A percentile compares a stretch with the other conserved stretches of the same genome.
Conservation (phyloP, 164 flowering plant species). For the Amborella trichopoda region DNA sequence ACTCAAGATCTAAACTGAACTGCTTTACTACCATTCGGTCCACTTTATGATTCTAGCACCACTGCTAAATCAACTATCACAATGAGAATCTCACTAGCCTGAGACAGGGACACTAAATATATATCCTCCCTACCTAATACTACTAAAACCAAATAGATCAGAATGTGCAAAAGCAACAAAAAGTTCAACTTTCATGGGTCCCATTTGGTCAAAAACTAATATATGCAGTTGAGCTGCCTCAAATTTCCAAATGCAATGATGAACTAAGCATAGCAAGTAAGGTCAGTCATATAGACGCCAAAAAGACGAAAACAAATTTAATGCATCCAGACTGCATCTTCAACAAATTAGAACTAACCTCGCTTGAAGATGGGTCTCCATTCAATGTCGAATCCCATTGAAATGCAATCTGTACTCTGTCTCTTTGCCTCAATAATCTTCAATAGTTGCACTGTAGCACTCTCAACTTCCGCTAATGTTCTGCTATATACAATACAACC, state of each 20-base stretch:
- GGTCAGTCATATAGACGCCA: too few species aligned
- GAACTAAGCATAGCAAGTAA: too few species aligned
- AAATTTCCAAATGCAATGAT: too few species aligned
- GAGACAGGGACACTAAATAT: too few species aligned
- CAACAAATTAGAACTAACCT: conserved; percentile 28
- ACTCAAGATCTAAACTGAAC: too few species aligned
- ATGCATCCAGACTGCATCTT: background rate
- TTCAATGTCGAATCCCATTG: conserved; percentile 77
- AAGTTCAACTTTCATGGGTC: background rate
- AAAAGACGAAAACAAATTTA: background rate
- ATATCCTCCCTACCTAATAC: too few species aligned
- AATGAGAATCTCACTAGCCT: too few species aligned
- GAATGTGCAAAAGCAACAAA: background rate
- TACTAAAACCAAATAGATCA: too few species aligned
- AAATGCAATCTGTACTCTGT: conserved; percentile 17
- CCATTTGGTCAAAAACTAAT: background rate
- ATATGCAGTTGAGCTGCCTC: too few species aligned
- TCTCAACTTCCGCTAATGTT: conserved; percentile 49
- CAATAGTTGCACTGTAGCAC: conserved; percentile 42
- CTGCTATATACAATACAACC: conserved; percentile 49
- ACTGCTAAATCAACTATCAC: too few species aligned
- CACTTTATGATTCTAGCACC: too few species aligned
- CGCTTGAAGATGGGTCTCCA: conserved; percentile 60
- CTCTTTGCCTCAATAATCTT: conserved; percentile 26
- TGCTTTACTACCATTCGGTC: too few species aligned